phyloP scores from a whole-genome alignment of 805 yeast species.

The Lipomyces chichibuensis region DNA sequence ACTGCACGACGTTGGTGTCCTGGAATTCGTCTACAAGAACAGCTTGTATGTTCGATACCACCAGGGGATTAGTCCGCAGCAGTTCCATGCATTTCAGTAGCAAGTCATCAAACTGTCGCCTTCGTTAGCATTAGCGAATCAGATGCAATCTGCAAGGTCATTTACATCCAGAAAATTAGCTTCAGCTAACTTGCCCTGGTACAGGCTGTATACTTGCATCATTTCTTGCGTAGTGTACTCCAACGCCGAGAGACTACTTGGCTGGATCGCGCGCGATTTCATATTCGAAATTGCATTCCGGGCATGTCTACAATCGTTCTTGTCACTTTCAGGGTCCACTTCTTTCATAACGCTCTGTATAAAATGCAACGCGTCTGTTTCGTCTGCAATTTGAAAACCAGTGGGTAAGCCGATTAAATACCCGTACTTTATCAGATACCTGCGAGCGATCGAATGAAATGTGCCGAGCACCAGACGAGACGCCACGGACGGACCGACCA shows the following conservation, averaged over 20 bases:
- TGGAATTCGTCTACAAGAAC: constrained; percentile 93
- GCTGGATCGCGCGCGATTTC: constrained; percentile 32
- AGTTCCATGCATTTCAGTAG: constrained; percentile 59
- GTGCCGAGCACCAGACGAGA: constrained; percentile 73
- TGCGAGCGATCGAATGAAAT: constrained; percentile 79
- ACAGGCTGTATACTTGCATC: constrained; percentile 51
- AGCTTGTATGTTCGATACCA: constrained; percentile 59
- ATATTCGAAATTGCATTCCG: constrained; percentile 17
- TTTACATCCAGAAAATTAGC: constrained; percentile 52
- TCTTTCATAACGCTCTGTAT: constrained; percentile 44
- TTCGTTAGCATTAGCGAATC: neutral
- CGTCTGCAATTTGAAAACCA: constrained; percentile 62
- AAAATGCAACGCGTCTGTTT: constrained; percentile 58
- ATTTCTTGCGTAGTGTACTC: constrained; percentile 18
- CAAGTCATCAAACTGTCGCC: constrained; percentile 75
- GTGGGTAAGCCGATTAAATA: constrained; percentile 46
- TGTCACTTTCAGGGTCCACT: constrained; percentile 24
- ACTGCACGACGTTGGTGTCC: constrained; percentile 81
- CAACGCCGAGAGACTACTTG: neutral
- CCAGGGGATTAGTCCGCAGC: constrained; percentile 50
- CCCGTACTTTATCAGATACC: constrained; percentile 62
- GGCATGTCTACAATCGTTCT: constrained; percentile 2
- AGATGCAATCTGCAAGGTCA: neutral
- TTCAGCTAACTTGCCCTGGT: constrained; percentile 53
- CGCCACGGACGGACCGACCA: constrained; percentile 40